Evolutionary conservation across 1,284 basidiomycete species (phyloP).

Genomic region (Cutaneotrichosporon daszewskae): DNA sequence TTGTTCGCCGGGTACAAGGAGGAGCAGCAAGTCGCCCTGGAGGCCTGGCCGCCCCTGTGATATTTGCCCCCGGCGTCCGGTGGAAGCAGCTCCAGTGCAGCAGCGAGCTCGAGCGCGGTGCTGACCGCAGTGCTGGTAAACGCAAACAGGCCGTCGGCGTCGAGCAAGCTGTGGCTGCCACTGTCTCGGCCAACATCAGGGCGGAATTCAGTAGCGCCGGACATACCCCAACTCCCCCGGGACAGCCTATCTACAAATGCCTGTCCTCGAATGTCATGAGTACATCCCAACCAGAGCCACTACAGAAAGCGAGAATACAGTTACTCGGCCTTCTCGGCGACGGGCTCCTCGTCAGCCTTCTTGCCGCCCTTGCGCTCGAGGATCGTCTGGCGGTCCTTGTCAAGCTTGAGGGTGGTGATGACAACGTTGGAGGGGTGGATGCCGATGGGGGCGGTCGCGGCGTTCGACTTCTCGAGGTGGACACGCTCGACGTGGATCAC

Average conservation of each 20-base stretch:
- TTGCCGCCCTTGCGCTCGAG: constrained; percentile 50
- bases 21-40: too few species aligned
- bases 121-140: too few species aligned
- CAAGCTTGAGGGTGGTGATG: constrained; percentile 76
- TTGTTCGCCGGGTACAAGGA: too few species aligned
- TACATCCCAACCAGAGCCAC: constrained; percentile 17
- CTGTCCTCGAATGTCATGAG: constrained; percentile 9
- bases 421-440: constrained; percentile 97
- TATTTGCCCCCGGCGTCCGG: too few species aligned
- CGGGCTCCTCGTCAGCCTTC: constrained; percentile 35
- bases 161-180: too few species aligned
- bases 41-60: too few species aligned
- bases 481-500: constrained; percentile 97
- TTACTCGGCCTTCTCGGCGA: constrained; percentile 44
- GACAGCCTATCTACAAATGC: neutral
- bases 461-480: constrained; percentile 95
- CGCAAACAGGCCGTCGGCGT: too few species aligned
- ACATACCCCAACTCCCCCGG: neutral
- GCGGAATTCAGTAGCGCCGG: too few species aligned
- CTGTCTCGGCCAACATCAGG: too few species aligned
- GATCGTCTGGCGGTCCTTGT: constrained; percentile 51
- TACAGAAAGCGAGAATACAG: constrained; percentile 6
- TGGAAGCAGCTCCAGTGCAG: too few species aligned
- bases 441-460: constrained; percentile 86
- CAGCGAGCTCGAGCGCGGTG: too few species aligned